These are phyloP conservation scores for Clonostachys sp. DNA, from an alignment of 2,329 filamentous ascomycete genomes.

Conservation along the genomic window DNA sequence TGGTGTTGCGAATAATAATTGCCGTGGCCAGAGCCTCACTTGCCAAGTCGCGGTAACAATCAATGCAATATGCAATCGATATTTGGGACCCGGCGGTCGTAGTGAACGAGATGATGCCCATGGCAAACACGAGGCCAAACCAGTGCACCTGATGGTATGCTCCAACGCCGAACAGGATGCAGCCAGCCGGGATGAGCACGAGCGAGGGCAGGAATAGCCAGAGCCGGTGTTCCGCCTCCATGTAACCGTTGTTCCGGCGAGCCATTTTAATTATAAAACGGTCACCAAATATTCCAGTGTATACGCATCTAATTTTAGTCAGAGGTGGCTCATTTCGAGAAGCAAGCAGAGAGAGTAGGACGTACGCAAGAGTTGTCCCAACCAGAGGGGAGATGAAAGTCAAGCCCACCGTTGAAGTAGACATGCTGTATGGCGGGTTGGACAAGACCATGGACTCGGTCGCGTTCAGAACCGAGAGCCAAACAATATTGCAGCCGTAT, in stretches of 20 bases:
- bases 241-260: conserved; percentile 31
- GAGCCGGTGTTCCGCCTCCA: conserved; percentile 33
- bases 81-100: conserved; percentile 27
- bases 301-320: not conserved
- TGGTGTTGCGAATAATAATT: conserved; percentile 31
- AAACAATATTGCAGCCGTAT: conserved; percentile 32
- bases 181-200: conserved; percentile 15
- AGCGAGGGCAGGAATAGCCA: conserved; percentile 28
- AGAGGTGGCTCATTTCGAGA: not conserved
- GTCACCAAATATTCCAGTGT: conserved; percentile 26
- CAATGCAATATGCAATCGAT: conserved; percentile 31
- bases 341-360: not conserved
- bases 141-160: conserved; percentile 30
- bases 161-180: conserved; percentile 26
- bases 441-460: conserved; percentile 20
- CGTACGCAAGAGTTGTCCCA: not conserved
- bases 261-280: conserved; percentile 29
- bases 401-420: not conserved
- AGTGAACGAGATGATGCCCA: conserved; percentile 25
- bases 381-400: not conserved
- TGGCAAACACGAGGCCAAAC: conserved; percentile 34
- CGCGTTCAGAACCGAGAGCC: not conserved
- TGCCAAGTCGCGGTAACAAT: conserved; percentile 31
- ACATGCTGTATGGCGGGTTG: conserved; percentile 19
- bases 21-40: conserved; percentile 31